Evolutionary conservation across 352 stramenopile genomes (phyloP).

Genomic region (Elongisporangium senticosum): DNA sequence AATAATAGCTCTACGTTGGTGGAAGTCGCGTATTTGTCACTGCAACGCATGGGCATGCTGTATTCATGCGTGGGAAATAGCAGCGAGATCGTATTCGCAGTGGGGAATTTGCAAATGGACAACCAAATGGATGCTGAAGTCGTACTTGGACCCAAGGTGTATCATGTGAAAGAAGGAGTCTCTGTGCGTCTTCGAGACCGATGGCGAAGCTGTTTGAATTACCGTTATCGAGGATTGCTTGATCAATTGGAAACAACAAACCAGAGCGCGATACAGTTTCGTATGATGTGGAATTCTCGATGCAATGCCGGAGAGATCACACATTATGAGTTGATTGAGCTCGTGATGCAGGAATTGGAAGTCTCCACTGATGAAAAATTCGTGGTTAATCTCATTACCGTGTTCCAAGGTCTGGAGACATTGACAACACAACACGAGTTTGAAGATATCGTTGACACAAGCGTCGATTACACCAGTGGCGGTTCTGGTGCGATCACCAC

Average conservation of each 20-base stretch:
- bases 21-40: constrained; percentile 83
- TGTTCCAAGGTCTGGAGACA: constrained; percentile 81
- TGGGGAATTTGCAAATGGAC: constrained; percentile 87
- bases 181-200: constrained; percentile 79
- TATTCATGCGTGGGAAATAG: constrained; percentile 76
- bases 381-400: constrained; percentile 85
- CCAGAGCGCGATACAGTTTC: constrained; percentile 77
- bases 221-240: constrained; percentile 77
- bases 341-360: constrained; percentile 85
- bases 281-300: constrained; percentile 82
- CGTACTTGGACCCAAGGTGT: constrained; percentile 74
- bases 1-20: constrained; percentile 79
- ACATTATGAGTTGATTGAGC: constrained; percentile 83
- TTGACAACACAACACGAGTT: constrained; percentile 71
- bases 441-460: constrained; percentile 75
- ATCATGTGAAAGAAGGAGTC: constrained; percentile 83
- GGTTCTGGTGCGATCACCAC: constrained; percentile 8
- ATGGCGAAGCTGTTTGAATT: constrained; percentile 80
- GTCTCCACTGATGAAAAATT: constrained; percentile 89
- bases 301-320: constrained; percentile 74
- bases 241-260: constrained; percentile 66
- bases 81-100: constrained; percentile 74
- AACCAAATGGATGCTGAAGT: constrained; percentile 88
- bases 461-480: constrained; percentile 49
- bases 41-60: constrained; percentile 70